Base-by-base conservation (phyloP, 805 yeast genomes). In the Pichia manshurica region DNA sequence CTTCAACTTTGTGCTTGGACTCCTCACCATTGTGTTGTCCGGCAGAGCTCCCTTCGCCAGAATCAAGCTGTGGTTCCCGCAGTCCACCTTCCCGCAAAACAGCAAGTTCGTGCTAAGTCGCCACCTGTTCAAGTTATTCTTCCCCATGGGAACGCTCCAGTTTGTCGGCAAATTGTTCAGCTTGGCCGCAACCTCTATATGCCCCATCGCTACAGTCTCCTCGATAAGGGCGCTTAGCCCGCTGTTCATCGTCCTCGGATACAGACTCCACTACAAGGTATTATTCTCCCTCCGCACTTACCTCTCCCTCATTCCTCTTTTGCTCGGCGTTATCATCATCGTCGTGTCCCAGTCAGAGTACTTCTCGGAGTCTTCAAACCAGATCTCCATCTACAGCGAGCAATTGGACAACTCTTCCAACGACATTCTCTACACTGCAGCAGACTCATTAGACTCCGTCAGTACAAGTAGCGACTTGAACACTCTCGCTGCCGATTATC, bases 171-270 rank as follows among this genome's bases (percentile, higher is more conserved):
- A 81, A 60, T 72, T 72, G 56, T 78, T 79, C 58, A 76, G 80
- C 4, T 73, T 82, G 36, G 73, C 76, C 33, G 87, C 88, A 0
- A 81, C 86, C 0, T 75, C 85, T 5, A 56, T 78, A 37, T 81
- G 82, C 6, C 81, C 87, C 0, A 74, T 82, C 13, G 82, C 87
- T 0, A 79, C 88, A 0, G 85, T 82, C 1, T 81, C 87, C 1
- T 80, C 85, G 48, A 72, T 83, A n/a, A 76, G 82, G 63, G 81
- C 87, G 0, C 62, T 83, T 21, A 76, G 84, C 3, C 89, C 89
- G 0, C 62, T 82, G 39, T 64, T 82, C 20, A 75, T 82, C 29
- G 81, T 82, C 1, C 39, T 71, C 0, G 75, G 82, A 3, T 84
- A 82, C 58, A 68, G 81, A 50, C 9, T 74, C 21, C 60, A 70